Evolutionary conservation across 2,329 filamentous ascomycete species (phyloP).

Genomic region (Aspergillus sp.): DNA sequence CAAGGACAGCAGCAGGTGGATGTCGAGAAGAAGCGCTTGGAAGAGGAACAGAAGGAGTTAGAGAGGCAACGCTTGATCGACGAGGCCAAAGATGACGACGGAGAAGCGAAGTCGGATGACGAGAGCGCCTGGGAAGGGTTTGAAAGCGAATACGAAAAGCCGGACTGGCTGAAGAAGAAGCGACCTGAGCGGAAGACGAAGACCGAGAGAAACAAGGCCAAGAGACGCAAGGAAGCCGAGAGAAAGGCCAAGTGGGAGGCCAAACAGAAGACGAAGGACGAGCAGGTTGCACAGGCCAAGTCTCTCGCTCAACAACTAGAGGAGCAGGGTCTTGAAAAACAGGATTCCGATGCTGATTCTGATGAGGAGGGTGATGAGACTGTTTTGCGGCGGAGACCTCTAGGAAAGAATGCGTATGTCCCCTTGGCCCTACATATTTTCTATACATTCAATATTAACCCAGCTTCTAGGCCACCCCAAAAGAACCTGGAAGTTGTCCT

Average conservation of each 20-base stretch:
- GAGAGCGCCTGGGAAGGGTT: slow-evolving; percentile 90
- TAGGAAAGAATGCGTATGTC: slow-evolving; percentile 59
- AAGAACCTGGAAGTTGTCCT: slow-evolving; percentile 78
- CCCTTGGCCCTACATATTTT: background rate
- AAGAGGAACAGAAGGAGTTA: slow-evolving; percentile 64
- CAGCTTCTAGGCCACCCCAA: slow-evolving; percentile 55
- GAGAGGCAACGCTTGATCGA: slow-evolving; percentile 67
- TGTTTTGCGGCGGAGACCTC: slow-evolving; percentile 66
- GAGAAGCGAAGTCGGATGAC: slow-evolving; percentile 74
- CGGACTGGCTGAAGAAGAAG: slow-evolving; percentile 68
- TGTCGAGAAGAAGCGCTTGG: slow-evolving; percentile 72
- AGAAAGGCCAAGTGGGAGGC: slow-evolving; percentile 71
- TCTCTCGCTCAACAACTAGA: slow-evolving; percentile 59
- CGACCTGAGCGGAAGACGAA: slow-evolving; percentile 81
- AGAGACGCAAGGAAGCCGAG: slow-evolving; percentile 86
- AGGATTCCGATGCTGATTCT: slow-evolving; percentile 37
- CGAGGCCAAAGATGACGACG: slow-evolving; percentile 73
- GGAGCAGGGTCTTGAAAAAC: slow-evolving; percentile 49
- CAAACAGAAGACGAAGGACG: slow-evolving; percentile 69
- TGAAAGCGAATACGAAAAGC: slow-evolving; percentile 74
- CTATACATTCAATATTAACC: slow-evolving; percentile 18
- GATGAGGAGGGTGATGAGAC: slow-evolving; percentile 60
- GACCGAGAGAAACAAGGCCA: slow-evolving; percentile 80
- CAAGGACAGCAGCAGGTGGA: slow-evolving; percentile 79
- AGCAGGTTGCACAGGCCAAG: slow-evolving; percentile 70